A percentile compares a stretch with the other conserved stretches of the same genome.
Conservation (phyloP, 768 basidiomycete species). For the Sistotremastrum niveocremeum region DNA sequence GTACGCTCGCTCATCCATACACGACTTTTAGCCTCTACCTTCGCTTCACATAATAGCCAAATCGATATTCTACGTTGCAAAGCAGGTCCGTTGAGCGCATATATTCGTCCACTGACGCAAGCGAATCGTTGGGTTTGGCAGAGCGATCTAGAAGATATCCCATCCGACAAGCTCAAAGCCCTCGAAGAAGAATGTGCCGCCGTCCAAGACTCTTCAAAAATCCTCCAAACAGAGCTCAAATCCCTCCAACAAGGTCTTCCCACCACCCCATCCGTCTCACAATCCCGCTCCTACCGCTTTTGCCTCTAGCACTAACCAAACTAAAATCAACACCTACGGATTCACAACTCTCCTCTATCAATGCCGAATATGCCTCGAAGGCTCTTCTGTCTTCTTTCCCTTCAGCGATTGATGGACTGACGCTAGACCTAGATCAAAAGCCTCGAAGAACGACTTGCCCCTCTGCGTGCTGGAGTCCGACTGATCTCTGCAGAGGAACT, state of each 20-base stretch:
- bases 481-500: conserved; percentile 63
- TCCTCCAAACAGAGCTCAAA: conserved; percentile 37
- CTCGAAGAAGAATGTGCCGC: conserved; percentile 47
- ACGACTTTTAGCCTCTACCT: background rate
- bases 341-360: conserved; percentile 50
- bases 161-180: conserved; percentile 41
- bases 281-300: conserved; percentile 1
- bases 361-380: conserved; percentile 8
- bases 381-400: conserved; percentile 3
- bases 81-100: conserved; percentile 24
- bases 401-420: conserved; percentile 5
- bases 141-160: conserved; percentile 50
- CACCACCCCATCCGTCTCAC: background rate
- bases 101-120: background rate
- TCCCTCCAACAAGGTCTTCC: conserved; percentile 29
- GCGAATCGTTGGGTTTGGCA: conserved; percentile 24
- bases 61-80: conserved; percentile 75
- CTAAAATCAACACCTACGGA: conserved; percentile 59
- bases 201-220: conserved; percentile 48
- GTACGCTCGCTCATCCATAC: conserved; percentile 22
- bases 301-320: conserved; percentile 43
- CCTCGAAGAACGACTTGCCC: conserved; percentile 36
- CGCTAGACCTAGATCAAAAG: conserved; percentile 30
- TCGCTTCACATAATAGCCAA: conserved; percentile 39
- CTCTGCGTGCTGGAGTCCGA: conserved; percentile 53